phyloP scores from a whole-genome alignment of 768 basidiomycete genomes.

The Serendipita sp. region DNA sequence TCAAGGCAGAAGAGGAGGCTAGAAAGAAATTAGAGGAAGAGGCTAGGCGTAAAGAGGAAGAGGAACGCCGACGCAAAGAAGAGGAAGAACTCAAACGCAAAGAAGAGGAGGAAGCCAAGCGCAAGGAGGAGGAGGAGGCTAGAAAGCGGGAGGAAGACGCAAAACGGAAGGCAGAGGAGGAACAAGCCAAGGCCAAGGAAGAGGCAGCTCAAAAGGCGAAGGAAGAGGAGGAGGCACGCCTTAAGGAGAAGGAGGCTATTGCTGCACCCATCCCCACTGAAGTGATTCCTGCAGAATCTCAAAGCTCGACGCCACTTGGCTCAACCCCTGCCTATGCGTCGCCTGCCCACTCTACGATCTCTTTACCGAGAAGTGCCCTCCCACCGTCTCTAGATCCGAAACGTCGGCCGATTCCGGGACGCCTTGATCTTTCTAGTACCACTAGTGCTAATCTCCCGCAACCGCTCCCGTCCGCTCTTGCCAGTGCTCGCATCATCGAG shows the following conservation, averaged over 20 bases:
- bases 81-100: slow-evolving; percentile 8
- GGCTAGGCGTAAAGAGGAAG: slow-evolving; percentile 4
- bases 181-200: slow-evolving; percentile 13
- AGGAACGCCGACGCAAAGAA: slow-evolving; percentile 8
- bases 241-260: not conserved
- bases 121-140: slow-evolving; percentile 9
- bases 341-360: slow-evolving; percentile 6
- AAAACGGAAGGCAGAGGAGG: not conserved
- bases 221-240: slow-evolving; percentile 10
- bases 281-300: slow-evolving; percentile 14
- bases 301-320: slow-evolving; percentile 8
- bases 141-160: slow-evolving; percentile 3
- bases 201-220: slow-evolving; percentile 12
- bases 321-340: not conserved
- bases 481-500: slow-evolving; percentile 71
- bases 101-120: slow-evolving; percentile 10
- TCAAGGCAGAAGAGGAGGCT: slow-evolving; percentile 9
- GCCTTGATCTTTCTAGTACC: slow-evolving; percentile 48
- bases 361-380: slow-evolving; percentile 10
- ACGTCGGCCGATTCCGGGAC: slow-evolving; percentile 43
- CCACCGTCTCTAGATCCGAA: slow-evolving; percentile 9
- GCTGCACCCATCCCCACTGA: slow-evolving; percentile 13
- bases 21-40: slow-evolving; percentile 7
- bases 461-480: slow-evolving; percentile 36
- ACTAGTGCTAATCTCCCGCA: slow-evolving; percentile 27